Conservation (phyloP, 1,284 basidiomycete genomes). For the Cutaneotrichosporon sp. region DNA sequence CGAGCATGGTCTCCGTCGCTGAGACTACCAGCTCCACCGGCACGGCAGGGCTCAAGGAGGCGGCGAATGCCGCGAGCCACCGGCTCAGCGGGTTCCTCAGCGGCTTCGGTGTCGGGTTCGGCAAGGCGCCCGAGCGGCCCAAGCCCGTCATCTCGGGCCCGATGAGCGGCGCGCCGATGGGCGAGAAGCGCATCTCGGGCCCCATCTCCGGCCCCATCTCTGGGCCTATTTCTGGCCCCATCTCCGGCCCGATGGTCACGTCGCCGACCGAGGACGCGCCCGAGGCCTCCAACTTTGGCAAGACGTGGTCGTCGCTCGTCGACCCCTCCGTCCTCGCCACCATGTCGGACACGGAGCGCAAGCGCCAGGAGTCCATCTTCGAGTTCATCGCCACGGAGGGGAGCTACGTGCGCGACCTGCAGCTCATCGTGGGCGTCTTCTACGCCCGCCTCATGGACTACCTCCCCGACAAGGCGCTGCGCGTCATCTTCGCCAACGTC, state of each 20-base stretch:
- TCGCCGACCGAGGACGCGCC: neutral
- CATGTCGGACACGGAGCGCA: constrained; percentile 73
- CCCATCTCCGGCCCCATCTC: constrained; percentile 9
- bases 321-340: constrained; percentile 76
- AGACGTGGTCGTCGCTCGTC: constrained; percentile 90
- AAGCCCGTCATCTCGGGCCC: neutral
- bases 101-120: constrained; percentile 6
- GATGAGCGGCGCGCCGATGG: neutral
- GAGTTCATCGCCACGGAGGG: constrained; percentile 87
- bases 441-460: constrained; percentile 74
- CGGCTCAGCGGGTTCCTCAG: constrained; percentile 38
- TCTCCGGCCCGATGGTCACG: neutral
- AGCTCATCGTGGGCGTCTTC: constrained; percentile 81
- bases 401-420: constrained; percentile 83
- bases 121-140: neutral
- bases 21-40: neutral
- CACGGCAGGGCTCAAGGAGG: neutral
- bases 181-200: neutral
- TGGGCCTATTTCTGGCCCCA: constrained; percentile 12
- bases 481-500: constrained; percentile 87
- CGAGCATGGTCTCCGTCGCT: neutral
- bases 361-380: constrained; percentile 85
- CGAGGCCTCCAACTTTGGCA: constrained; percentile 35
- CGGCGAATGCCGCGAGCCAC: neutral
- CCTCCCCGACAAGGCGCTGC: constrained; percentile 74